Conservation (phyloP, 441 rosid species). For the Breynia disticha region DNA sequence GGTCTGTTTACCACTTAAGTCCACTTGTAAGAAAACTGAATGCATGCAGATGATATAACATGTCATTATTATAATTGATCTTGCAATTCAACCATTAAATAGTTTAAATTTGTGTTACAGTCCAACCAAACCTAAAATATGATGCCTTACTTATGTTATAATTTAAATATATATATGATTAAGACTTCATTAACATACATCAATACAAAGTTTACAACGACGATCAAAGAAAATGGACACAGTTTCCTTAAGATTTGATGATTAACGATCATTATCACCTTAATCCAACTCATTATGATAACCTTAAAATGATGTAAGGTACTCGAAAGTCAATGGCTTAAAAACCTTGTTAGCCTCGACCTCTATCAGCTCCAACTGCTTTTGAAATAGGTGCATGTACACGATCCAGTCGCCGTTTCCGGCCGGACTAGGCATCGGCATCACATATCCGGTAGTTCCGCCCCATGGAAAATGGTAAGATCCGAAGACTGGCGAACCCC, state of each 20-base stretch:
- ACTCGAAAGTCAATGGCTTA: conserved; percentile 37
- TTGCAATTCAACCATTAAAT: too few relatives aligned
- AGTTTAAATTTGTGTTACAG: too few relatives aligned
- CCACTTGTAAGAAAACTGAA: too few relatives aligned
- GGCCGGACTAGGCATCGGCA: conserved; percentile 74
- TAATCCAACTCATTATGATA: background rate
- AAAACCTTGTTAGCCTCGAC: conserved; percentile 36
- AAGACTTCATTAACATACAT: too few relatives aligned
- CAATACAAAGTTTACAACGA: too few relatives aligned
- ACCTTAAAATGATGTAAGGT: conserved; percentile 14
- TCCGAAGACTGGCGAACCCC: conserved; percentile 63
- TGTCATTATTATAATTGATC: too few relatives aligned
- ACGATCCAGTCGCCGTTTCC: conserved; percentile 69
- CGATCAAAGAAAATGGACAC: too few relatives aligned
- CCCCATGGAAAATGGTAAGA: conserved; percentile 90
- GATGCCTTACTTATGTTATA: too few relatives aligned
- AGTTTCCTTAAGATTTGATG: background rate
- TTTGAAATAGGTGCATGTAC: conserved; percentile 45
- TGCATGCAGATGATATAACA: too few relatives aligned
- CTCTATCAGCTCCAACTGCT: conserved; percentile 51
- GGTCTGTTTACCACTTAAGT: too few relatives aligned
- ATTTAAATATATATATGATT: too few relatives aligned
- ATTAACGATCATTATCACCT: background rate
- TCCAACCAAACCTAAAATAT: too few relatives aligned
- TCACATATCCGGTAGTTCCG: conserved; percentile 60